A percentile compares a stretch with the other conserved stretches of the same genome.
These are phyloP conservation scores for Hippophae rhamnoides DNA, from an alignment of 306 rosid genomes.

Conservation along the genomic window DNA sequence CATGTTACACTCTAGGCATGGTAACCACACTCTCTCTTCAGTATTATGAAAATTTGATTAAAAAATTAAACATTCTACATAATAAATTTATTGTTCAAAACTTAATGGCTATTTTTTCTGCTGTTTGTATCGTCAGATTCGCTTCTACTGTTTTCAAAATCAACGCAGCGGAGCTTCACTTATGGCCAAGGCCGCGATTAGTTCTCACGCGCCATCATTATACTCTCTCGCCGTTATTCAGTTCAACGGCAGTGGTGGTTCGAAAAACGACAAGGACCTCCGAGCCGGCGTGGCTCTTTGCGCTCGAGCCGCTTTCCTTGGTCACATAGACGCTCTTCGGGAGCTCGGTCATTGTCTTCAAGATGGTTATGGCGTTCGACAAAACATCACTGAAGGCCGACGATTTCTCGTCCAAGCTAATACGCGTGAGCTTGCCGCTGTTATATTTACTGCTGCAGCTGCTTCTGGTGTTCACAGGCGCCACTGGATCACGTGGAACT, in stretches of 20 bases:
- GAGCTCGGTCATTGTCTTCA: slow-evolving; percentile 93
- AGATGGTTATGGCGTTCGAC: slow-evolving; percentile 92
- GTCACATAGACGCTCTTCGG: slow-evolving; percentile 77
- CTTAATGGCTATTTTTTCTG: background rate
- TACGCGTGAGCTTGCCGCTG: slow-evolving; percentile 82
- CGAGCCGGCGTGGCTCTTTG: slow-evolving; percentile 8
- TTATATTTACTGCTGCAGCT: slow-evolving; percentile 25
- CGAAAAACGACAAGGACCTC: slow-evolving; percentile 77
- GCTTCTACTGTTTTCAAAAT: slow-evolving; percentile 71
- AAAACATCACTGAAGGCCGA: slow-evolving; percentile 66
- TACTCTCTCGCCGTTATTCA: slow-evolving; percentile 86
- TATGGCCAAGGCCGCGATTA: slow-evolving; percentile 85
- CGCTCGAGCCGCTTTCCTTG: slow-evolving; percentile 89
- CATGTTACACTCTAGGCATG: slow-evolving; percentile 90
- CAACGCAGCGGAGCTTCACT: slow-evolving; percentile 76
- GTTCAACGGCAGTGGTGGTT: slow-evolving; percentile 92
- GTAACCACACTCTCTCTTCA: slow-evolving; percentile 17
- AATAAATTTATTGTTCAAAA: background rate
- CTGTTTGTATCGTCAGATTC: slow-evolving; percentile 45
- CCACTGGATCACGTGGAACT: slow-evolving; percentile 39
- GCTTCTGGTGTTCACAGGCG: slow-evolving; percentile 15
- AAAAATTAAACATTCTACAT: background rate
- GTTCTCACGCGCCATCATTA: slow-evolving; percentile 73
- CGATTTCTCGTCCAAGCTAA: slow-evolving; percentile 81
- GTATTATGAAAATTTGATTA: no score